Evolutionary conservation across 768 basidiomycete genomes (phyloP), one percentile per base, ranked within the genome.

Genomic region (Asterophora parasitica): DNA sequence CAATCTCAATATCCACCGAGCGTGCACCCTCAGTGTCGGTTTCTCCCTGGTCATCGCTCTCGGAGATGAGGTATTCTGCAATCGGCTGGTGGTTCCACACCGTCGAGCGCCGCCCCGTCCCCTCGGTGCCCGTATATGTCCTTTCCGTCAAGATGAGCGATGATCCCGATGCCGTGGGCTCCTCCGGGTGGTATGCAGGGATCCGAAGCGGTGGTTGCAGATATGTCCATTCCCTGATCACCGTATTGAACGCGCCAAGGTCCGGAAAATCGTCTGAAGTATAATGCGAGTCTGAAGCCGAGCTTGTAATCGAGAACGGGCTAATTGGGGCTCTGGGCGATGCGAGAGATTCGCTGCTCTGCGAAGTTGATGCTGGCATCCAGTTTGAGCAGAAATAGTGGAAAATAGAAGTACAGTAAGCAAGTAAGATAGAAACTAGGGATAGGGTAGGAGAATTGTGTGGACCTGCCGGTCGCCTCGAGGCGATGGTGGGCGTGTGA

Each of bases 181-280:
- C 40, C 34, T 56, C 39, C 15, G 50, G 42, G 17, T 49, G 50
- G 31, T 58, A 54, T 2, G 52, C 30, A 6, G 66, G 68, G 7
- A 66, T 67, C 36, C 74, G 65, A 13, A 70, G 73, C 40, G 62
- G 63, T 3, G 71, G 80, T 51, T 82, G 79, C 0, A 82, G 60
- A 46, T 82, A 74, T 15, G 61, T 73, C 64, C 82, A 70, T 46
- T 81, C 85, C n/a, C 84, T 75, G 38, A 88, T 76, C 17, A 88
- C 83, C 30, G 78, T 72, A 11, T 71, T 77, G 63, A 88, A 88
- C 7, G 83, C 82, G 6, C 86, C 87, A 7, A 88, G 73, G 63
- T 87, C 84, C 35, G 85, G 85, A 49, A 77, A 75, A 61, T 86
- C 78, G 57, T 81, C 79, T 17, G 79, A 78, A 17, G 78, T 81